phyloP scores from a whole-genome alignment of 129 eudicot genomes.

The Flaveria brownii region DNA sequence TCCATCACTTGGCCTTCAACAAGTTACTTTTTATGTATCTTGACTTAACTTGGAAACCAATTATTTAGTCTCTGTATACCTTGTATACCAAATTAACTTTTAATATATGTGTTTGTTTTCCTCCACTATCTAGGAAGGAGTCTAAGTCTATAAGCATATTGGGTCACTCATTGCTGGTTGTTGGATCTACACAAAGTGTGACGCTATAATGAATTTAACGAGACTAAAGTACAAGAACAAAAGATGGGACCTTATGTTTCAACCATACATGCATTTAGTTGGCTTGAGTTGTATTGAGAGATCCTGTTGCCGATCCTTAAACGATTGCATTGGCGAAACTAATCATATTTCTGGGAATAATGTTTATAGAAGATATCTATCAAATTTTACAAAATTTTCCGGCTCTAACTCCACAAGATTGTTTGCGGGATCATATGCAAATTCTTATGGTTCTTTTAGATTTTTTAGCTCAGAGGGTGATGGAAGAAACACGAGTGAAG shows the following conservation, averaged over 20 bases:
- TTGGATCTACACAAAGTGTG: slow-evolving; percentile 9
- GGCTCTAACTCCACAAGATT: slow-evolving; percentile 31
- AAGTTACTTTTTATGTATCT: not conserved
- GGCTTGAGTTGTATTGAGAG: slow-evolving; percentile 32
- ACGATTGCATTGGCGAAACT: slow-evolving; percentile 20
- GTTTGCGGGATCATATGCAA: slow-evolving; percentile 35
- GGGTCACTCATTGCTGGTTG: slow-evolving; percentile 16
- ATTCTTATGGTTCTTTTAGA: slow-evolving; percentile 40
- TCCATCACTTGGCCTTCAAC: not conserved
- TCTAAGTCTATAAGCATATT: slow-evolving; percentile 11
- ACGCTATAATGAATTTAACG: slow-evolving; percentile 71
- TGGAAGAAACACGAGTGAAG: slow-evolving; percentile 77
- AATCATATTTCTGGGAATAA: slow-evolving; percentile 29
- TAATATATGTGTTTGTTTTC: not conserved
- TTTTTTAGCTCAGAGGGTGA: slow-evolving; percentile 83
- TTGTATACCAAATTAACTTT: not conserved
- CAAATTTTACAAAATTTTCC: slow-evolving; percentile 38
- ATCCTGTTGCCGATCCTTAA: slow-evolving; percentile 30
- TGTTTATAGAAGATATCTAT: slow-evolving; percentile 43
- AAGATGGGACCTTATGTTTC: slow-evolving; percentile 62
- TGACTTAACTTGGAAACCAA: not conserved
- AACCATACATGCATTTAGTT: slow-evolving; percentile 46
- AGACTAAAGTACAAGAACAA: slow-evolving; percentile 58
- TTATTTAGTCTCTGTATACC: not conserved
- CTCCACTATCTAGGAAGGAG: not conserved